Evolutionary conservation across 2,329 filamentous ascomycete genomes (phyloP).

Genomic region (Chrysoporthe puriensis): DNA sequence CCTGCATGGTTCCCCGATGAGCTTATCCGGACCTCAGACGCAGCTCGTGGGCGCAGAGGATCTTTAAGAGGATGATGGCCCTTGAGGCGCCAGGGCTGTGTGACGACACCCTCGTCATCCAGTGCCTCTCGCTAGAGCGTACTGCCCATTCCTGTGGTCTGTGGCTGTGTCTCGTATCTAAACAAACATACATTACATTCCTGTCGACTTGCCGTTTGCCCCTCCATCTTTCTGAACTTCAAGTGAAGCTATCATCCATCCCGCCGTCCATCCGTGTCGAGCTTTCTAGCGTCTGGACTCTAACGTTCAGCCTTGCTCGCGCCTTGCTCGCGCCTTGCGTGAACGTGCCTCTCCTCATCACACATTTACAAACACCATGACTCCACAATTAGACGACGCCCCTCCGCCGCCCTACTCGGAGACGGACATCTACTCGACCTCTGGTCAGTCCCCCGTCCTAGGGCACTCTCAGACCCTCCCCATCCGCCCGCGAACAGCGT

Average conservation of each 20-base stretch:
- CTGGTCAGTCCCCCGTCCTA: conserved; percentile 32
- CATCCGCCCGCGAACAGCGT: conserved; percentile 34
- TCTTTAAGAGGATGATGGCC: conserved; percentile 5
- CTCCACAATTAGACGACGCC: conserved; percentile 40
- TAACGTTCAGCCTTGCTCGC: neutral
- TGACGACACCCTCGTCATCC: conserved; percentile 18
- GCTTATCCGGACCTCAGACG: conserved; percentile 21
- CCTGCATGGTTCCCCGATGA: conserved; percentile 19
- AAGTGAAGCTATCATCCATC: neutral
- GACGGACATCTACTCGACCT: conserved; percentile 57
- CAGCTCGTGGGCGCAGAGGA: neutral
- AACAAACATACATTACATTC: neutral
- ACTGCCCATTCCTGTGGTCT: neutral
- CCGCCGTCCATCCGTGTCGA: neutral
- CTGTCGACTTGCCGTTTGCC: neutral
- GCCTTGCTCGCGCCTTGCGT: neutral
- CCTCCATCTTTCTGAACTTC: no score
- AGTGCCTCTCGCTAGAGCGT: neutral
- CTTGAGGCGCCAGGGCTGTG: conserved; percentile 17
- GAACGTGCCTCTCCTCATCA: neutral
- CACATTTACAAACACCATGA: conserved; percentile 29
- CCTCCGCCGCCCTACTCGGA: conserved; percentile 62
- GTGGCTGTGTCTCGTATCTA: neutral
- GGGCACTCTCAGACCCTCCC: conserved; percentile 32
- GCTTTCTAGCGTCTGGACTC: neutral